Conservation (phyloP, 2,329 filamentous ascomycete genomes). For the Pseudogymnoascus sp. region DNA sequence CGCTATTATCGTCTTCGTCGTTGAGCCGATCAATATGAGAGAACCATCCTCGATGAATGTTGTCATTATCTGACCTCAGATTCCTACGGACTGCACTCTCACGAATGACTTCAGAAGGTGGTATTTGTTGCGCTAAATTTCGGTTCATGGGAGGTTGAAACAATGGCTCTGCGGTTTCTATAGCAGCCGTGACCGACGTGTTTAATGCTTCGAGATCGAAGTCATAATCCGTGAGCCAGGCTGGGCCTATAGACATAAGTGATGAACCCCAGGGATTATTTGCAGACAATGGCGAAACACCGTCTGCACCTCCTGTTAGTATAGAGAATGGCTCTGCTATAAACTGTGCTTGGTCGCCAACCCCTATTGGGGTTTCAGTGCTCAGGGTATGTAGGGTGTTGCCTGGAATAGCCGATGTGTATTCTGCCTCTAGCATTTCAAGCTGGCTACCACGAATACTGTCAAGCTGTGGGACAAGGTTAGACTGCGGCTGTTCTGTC, state of each 20-base stretch:
- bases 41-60: neutral
- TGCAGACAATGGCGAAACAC: neutral
- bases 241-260: neutral
- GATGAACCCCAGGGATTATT: neutral
- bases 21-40: neutral
- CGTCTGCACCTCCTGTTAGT: no score
- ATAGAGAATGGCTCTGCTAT: no score
- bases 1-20: neutral
- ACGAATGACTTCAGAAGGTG: neutral
- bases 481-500: neutral
- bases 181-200: neutral
- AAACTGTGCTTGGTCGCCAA: no score
- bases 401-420: no score
- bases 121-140: neutral
- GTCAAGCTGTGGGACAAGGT: no score
- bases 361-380: no score
- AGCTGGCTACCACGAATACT: no score
- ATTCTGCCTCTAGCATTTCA: no score
- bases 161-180: neutral
- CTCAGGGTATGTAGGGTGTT: no score
- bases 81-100: neutral
- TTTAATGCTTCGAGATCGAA: conserved; percentile 9
- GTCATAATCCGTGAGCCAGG: neutral
- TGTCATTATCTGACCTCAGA: neutral
- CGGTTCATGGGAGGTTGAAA: neutral